Base-by-base conservation (phyloP, 164 flowering plant genomes). In the Tinospora cordifolia region DNA sequence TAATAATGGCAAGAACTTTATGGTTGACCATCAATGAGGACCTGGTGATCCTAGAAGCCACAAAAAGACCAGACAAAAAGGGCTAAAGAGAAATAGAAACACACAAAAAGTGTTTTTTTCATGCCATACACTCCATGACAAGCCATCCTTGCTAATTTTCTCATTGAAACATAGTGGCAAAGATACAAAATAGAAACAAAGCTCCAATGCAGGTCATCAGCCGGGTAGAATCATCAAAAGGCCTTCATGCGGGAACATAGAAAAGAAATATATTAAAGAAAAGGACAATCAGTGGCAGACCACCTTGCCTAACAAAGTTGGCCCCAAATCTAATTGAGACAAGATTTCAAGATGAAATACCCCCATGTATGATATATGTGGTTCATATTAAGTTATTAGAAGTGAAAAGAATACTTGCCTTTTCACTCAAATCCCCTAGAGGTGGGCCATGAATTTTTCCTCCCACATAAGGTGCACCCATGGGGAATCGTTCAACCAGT, bases 401-500 rank as follows among this genome's bases (percentile, higher is more conserved):
- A 1, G 36, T 30, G 36, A 30, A 30, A 30, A 30, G 36, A 30
- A 65, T 39, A 79, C 86, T 88, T 84, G 76, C 99, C 93, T 95
- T 92, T 79, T 90, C 98, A 82, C 90, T 91, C 75, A 92, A 78
- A 86, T 91, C 91, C 13, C 88, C 94, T 8, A 89, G 82, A 38
- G 97, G 94, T 60, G 97, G 97, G 47, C 97, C 99, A 78, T 90
- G 98, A 77, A 92, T 85, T 69, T 83, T 87, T 69, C 97, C 98
- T 72, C 99, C 99, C 15, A 85, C 84, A 62, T 87, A 95, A 67
- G 98, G 96, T 76, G 97, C 98, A 71, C 94, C 99, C 98, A 92
- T 90, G 39, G 99, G 99, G 76, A 95, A 95, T 79, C 96, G 85
- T 80, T 95, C 99, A 71, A 95, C 98, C 47, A 95, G 81, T n/a